A percentile compares a stretch with the other conserved stretches of the same genome.
Evolutionary conservation across 2,329 filamentous ascomycete genomes (phyloP).

Genomic region (Penicillium freii): DNA sequence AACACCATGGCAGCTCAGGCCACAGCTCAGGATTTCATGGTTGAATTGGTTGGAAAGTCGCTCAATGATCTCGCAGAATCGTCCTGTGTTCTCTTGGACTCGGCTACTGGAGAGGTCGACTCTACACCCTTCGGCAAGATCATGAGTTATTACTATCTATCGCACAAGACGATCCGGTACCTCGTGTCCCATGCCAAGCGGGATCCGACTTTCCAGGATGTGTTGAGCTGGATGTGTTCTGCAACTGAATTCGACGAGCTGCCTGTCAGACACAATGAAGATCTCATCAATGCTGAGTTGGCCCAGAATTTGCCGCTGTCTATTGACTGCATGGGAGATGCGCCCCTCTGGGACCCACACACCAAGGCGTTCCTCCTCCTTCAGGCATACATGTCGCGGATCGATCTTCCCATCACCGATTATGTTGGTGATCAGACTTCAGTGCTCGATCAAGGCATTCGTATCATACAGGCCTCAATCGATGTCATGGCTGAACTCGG

Average conservation of each 20-base stretch:
- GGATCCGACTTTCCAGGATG: conserved; percentile 74
- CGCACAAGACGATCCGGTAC: conserved; percentile 88
- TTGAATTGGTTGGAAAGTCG: conserved; percentile 84
- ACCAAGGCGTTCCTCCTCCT: conserved; percentile 93
- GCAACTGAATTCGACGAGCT: conserved; percentile 97
- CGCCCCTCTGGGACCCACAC: conserved; percentile 98
- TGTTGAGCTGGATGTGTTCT: conserved; percentile 85
- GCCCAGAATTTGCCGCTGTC: conserved; percentile 75
- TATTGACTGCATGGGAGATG: conserved; percentile 57
- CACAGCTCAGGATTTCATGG: conserved; percentile 90
- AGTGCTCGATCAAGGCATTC: conserved; percentile 92
- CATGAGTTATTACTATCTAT: conserved; percentile 99
- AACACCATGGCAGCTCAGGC: conserved; percentile 82
- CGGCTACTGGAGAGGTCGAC: conserved; percentile 79
- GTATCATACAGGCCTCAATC: conserved; percentile 92
- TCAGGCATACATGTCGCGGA: conserved; percentile 90
- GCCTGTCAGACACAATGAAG: conserved; percentile 96
- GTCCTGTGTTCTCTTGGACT: conserved; percentile 76
- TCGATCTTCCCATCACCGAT: conserved; percentile 90
- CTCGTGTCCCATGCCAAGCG: conserved; percentile 74
- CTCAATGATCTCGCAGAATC: conserved; percentile 78
- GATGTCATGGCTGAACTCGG: conserved; percentile 92
- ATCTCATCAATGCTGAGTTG: conserved; percentile 90
- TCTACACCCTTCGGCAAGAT: conserved; percentile 92
- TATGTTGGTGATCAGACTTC: conserved; percentile 90